These are phyloP conservation scores for Tothia fuscella DNA, from an alignment of 2,329 filamentous ascomycete species.

Conservation along the genomic window DNA sequence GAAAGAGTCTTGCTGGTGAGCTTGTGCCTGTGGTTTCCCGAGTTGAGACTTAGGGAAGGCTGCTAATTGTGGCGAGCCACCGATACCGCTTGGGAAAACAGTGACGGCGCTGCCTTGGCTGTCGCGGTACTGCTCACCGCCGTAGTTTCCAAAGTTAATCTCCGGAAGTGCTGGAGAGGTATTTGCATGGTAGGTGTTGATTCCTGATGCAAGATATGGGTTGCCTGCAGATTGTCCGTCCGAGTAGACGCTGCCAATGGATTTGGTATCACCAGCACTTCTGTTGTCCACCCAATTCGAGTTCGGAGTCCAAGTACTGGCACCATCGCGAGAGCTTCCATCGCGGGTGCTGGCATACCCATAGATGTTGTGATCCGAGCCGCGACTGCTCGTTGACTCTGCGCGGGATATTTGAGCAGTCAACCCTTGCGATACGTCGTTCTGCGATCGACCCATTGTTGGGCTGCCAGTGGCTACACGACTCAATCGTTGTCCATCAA, in stretches of 20 bases:
- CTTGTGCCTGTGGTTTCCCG: background rate
- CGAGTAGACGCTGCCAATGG: slow-evolving; percentile 23
- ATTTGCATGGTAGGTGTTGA: slow-evolving; percentile 16
- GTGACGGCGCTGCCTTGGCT: slow-evolving; percentile 41
- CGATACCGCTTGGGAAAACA: slow-evolving; percentile 14
- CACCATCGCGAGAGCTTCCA: background rate
- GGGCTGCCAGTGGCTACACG: slow-evolving; percentile 59
- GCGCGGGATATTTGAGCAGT: slow-evolving; percentile 7
- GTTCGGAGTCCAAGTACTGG: background rate
- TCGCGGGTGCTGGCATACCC: background rate
- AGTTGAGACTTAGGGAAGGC: background rate
- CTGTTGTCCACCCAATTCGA: background rate
- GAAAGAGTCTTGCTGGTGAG: background rate
- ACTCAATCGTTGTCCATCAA: slow-evolving; percentile 43
- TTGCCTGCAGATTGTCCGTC: slow-evolving; percentile 13
- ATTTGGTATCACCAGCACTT: slow-evolving; percentile 13
- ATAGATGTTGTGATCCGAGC: background rate
- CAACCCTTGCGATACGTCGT: slow-evolving; percentile 17
- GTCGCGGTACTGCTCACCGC: slow-evolving; percentile 31
- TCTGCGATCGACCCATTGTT: slow-evolving; percentile 48
- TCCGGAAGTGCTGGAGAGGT: slow-evolving; percentile 21
- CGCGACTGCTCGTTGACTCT: slow-evolving; percentile 5
- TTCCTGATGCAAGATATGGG: background rate
- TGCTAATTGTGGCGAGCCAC: background rate
- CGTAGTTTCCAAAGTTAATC: slow-evolving; percentile 33